phyloP scores from a whole-genome alignment of 2,329 filamentous ascomycete species.

The Pseudofabraea citricarpa region DNA sequence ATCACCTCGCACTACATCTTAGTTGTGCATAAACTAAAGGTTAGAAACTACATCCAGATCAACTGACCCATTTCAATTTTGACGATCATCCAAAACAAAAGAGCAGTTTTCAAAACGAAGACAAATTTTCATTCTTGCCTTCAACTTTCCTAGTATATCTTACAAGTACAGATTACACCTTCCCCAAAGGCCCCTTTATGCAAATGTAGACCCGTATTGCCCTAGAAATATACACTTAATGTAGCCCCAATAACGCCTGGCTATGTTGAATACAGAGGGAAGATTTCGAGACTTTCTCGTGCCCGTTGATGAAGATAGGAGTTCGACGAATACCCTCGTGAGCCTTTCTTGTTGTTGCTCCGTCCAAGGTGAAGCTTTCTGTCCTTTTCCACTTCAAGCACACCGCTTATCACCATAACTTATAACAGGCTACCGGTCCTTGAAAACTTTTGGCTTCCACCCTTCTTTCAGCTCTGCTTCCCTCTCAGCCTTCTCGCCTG shows the following conservation, averaged over 20 bases:
- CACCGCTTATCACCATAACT: conserved; percentile 5
- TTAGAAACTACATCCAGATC: too few species aligned
- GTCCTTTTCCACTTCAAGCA: conserved; percentile 6
- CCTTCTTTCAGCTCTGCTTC: conserved; percentile 80
- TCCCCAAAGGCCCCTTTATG: conserved; percentile 11
- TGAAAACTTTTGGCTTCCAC: conserved; percentile 94
- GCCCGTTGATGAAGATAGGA: neutral
- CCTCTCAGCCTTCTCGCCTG: conserved; percentile 63
- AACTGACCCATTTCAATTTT: too few species aligned
- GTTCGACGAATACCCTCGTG: too few species aligned
- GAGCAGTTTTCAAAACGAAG: neutral
- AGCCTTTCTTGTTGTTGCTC: neutral
- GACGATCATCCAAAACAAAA: too few species aligned
- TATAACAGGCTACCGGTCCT: conserved; percentile 59
- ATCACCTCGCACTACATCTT: too few species aligned
- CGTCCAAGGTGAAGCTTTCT: neutral
- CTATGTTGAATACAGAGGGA: conserved; percentile 28
- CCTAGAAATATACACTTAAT: conserved; percentile 14
- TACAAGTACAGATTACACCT: conserved; percentile 17
- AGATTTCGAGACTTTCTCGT: conserved; percentile 22
- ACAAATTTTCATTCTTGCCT: conserved; percentile 5
- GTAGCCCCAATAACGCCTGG: conserved; percentile 26
- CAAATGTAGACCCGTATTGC: conserved; percentile 15
- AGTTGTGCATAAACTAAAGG: too few species aligned
- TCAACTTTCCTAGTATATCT: conserved; percentile 12